Base-by-base conservation (phyloP, 1,284 basidiomycete genomes). In the Testicularia cyperi region DNA sequence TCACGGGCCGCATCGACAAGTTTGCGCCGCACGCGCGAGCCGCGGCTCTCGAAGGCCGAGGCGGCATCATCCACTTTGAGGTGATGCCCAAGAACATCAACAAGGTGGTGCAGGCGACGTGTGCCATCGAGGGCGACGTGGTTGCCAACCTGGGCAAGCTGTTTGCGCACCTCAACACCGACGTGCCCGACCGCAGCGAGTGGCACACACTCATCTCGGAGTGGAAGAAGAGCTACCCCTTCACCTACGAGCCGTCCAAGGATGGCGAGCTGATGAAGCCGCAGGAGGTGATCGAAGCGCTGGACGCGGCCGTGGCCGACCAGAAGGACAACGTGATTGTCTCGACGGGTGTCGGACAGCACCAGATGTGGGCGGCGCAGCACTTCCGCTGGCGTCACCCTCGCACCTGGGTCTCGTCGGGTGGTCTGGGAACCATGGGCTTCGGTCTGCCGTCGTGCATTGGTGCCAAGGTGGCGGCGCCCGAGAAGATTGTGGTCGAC, bases 301-400 rank as follows among this genome's bases (percentile, higher is more conserved):
- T 98, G 15, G 86, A 98, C 72, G 26, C 77, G 45, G 86, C 55
- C 0, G 67, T 73, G 9, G 84, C 83, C 2, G 81, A 84, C 52
- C 82, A 82, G 73, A 95, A 98, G 81, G 87, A 91, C 43, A 85
- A 96, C 31, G 83, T 96, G 22, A 81, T 98, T 70, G 80, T 98
- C 58, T 80, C 90, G 3, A 97, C 95, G 3, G 94, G 94, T 71
- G 95, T 98, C 19, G 95, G 95, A 5, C 94, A 97, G 78, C 94
- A 98, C 80, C 94, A 98, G 79, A 98, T 98, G 94, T 98, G 92
- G 92, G 92, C 94, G 1, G 90, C 90, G 35, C 95, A 98, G 78
- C 83, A 88, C 78, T 97, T 85, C 80, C 83, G 92, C 65, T 97
- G 92, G 92, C 87, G 81, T 51, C 78, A 86, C 40, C 94, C 94